Evolutionary conservation across 768 basidiomycete species (phyloP), one percentile per base, ranked within the genome.

Genomic region (Phaeolepiota aurea): DNA sequence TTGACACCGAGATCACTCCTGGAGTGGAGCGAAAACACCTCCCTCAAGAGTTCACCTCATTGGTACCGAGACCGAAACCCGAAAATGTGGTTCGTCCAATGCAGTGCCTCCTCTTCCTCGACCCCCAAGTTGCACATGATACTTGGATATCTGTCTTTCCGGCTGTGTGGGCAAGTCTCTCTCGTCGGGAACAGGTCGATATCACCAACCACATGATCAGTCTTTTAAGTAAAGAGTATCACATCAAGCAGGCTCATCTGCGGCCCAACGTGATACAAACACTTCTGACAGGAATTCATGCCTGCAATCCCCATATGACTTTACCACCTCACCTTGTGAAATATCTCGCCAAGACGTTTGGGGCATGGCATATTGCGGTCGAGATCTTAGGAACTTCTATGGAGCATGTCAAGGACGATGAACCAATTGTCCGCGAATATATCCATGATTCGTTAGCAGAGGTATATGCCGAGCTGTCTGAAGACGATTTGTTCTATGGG

Each of bases 401-500:
- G 45, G 87, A 91, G 25, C 65, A 77, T 37, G 70, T 82, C 20
- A 79, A 82, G 37, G 87, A 91, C 32, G 87, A 91, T 42, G 89
- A 96, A 45, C 68, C 76, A 20, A 71, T 73, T 21, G 67, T 91
- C 12, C 80, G 83, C 11, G 92, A 97, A 38, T 83, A 79, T 33
- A 80, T 90, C 33, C 80, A 79, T 42, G 93, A 96, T 56, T 88
- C 96, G 1, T 70, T 99, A 20, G 86, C 90, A 12, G 96, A 98
- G 54, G 71, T 97, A 4, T 99, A 97, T 50, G 90, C 94, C 1
- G 96, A 99, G 55, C 63, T 99, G 32, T 82, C 80, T 2, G 96
- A 99, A 63, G 94, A 97, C 46, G 96, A 99, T 57, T 75, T 96
- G 63, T 96, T 97, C 58, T 93, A 99, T 55, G 96, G 96, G 0